These are phyloP conservation scores for Leucaena leucocephala DNA, from an alignment of 306 rosid genomes.

Conservation along the genomic window DNA sequence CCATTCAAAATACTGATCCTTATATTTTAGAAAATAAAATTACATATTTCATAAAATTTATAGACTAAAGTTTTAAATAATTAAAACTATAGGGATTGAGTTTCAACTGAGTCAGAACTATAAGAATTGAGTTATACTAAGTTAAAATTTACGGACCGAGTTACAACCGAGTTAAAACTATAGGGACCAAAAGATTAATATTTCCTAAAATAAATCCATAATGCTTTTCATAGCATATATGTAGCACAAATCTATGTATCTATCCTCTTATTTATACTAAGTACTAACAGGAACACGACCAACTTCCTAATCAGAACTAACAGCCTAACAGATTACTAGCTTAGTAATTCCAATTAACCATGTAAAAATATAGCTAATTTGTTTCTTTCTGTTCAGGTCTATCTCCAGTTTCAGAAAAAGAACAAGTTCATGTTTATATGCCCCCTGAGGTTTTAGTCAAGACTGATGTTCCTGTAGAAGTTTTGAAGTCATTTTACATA, in stretches of 20 bases:
- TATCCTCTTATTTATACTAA: background rate
- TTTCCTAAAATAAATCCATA: too few species aligned
- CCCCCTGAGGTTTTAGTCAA: slow-evolving; percentile 68
- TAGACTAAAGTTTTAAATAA: too few species aligned
- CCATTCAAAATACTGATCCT: too few species aligned
- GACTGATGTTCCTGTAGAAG: slow-evolving; percentile 46
- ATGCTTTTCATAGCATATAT: background rate
- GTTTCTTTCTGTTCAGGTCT: slow-evolving; percentile 32
- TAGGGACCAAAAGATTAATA: too few species aligned
- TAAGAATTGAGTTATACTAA: too few species aligned
- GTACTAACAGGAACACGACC: background rate
- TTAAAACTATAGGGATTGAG: too few species aligned
- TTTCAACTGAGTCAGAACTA: too few species aligned
- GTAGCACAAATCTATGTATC: background rate
- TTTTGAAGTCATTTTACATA: slow-evolving; percentile 63
- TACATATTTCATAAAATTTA: too few species aligned
- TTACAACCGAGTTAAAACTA: too few species aligned
- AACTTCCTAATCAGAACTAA: background rate
- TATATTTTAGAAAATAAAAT: too few species aligned
- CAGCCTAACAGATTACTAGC: background rate
- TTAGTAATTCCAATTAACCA: background rate
- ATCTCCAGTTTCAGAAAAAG: slow-evolving; percentile 33
- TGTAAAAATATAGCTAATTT: slow-evolving; percentile 8
- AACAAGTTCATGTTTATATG: slow-evolving; percentile 65
- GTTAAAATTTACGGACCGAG: too few species aligned